A percentile compares a stretch with the other conserved stretches of the same genome.
Evolutionary conservation across 257 asterid species (phyloP).

Genomic region (Osmanthus fragrans): DNA sequence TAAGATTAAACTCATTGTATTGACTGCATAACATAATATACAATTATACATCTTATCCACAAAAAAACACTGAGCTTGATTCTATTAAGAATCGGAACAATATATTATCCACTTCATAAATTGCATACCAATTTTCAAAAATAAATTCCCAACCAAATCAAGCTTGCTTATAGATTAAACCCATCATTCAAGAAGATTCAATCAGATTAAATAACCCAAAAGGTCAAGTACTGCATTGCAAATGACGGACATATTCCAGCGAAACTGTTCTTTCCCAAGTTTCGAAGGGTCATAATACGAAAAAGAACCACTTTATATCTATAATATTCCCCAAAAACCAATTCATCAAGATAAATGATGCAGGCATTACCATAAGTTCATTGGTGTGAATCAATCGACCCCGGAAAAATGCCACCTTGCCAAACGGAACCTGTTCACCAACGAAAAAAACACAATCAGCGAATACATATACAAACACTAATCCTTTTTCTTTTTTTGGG

Average conservation of each 20-base stretch:
- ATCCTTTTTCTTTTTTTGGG: not conserved
- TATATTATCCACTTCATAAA: not conserved
- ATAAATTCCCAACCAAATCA: not conserved
- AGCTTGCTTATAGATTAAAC: not conserved
- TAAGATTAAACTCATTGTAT: not conserved
- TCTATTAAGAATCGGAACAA: not conserved
- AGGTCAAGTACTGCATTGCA: too few relatives aligned
- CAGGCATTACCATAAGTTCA: conserved; percentile 62
- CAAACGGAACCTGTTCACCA: conserved; percentile 70
- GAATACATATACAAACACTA: not conserved
- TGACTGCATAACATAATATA: conserved; percentile 3
- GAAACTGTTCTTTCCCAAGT: not conserved
- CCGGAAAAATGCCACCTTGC: conserved; percentile 88
- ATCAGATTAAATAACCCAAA: not conserved
- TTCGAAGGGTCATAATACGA: not conserved
- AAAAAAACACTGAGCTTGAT: not conserved
- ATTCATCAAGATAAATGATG: not conserved
- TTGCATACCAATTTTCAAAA: not conserved
- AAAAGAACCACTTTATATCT: not conserved
- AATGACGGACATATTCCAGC: too few relatives aligned
- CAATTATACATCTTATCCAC: not conserved
- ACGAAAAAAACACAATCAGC: not conserved
- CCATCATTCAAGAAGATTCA: not conserved
- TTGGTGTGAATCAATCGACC: conserved; percentile 86
- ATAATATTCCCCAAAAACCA: not conserved